Conservation (phyloP, 345 rosid genomes). For the Rhodamnia argentea region DNA sequence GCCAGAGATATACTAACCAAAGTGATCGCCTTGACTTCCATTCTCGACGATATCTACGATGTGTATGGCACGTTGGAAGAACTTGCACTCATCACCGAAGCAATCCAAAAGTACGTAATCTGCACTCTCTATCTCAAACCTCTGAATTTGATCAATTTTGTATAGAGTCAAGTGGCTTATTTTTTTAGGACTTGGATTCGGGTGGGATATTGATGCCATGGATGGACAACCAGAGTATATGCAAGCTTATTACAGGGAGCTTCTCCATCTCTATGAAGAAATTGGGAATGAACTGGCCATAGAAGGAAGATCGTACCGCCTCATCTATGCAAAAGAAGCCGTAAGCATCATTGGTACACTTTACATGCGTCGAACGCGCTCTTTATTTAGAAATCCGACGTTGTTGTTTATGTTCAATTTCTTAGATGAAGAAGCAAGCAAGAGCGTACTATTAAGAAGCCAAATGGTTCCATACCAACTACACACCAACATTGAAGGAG, state of each 20-base stretch:
- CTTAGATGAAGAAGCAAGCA: background rate
- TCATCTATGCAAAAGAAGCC: conserved; percentile 13
- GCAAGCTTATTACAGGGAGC: conserved; percentile 16
- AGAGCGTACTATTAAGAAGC: background rate
- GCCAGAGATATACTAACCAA: conserved; percentile 12
- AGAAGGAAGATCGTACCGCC: conserved; percentile 7
- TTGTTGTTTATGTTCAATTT: background rate
- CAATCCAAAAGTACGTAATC: conserved; percentile 12
- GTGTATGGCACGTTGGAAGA: conserved; percentile 23
- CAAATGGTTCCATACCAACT: background rate
- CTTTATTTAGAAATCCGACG: accelerated
- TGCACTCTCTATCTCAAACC: background rate
- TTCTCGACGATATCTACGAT: conserved; percentile 23
- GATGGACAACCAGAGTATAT: conserved; percentile 19
- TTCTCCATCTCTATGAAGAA: conserved; percentile 14
- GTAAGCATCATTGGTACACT: background rate
- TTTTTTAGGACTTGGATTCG: background rate
- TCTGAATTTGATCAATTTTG: background rate
- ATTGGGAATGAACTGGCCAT: conserved; percentile 10
- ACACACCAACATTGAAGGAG: background rate
- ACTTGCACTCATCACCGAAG: conserved; percentile 8
- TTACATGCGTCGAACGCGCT: background rate
- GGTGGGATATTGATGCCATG: conserved; percentile 11
- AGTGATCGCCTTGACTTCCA: conserved; percentile 7
- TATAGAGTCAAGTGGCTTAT: background rate